Evolutionary conservation across 2,329 filamentous ascomycete species (phyloP).

Genomic region (Exophiala alcalophila): DNA sequence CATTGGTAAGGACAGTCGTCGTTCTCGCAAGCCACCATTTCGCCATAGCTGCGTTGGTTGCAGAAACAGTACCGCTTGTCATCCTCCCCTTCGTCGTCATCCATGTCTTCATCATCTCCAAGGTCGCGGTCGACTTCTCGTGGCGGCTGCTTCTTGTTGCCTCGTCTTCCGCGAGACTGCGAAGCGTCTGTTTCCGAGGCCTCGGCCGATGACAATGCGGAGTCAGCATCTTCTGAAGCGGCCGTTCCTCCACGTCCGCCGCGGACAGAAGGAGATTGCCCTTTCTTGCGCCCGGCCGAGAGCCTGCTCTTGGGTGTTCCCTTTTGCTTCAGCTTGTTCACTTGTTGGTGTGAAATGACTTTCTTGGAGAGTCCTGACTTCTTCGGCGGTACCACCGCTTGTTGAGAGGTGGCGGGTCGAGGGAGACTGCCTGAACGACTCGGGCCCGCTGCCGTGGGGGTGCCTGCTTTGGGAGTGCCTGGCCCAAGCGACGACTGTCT

Average conservation of each 20-base stretch:
- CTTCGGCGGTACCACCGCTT: slow-evolving; percentile 48
- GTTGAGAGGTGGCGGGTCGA: slow-evolving; percentile 33
- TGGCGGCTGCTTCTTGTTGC: slow-evolving; percentile 24
- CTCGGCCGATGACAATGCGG: slow-evolving; percentile 51
- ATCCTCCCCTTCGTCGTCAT: slow-evolving; percentile 54
- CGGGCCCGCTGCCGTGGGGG: slow-evolving; percentile 43
- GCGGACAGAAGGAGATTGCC: slow-evolving; percentile 40
- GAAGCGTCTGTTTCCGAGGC: slow-evolving; percentile 45
- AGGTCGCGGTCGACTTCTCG: slow-evolving; percentile 40
- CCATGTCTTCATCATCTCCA: slow-evolving; percentile 46
- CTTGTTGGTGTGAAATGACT: slow-evolving; percentile 34
- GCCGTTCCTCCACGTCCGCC: slow-evolving; percentile 36
- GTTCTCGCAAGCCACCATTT: slow-evolving; percentile 68
- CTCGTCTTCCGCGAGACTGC: slow-evolving; percentile 24
- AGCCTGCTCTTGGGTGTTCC: slow-evolving; percentile 40
- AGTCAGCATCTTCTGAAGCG: slow-evolving; percentile 50
- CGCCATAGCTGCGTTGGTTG: slow-evolving; percentile 62
- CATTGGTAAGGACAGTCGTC: slow-evolving; percentile 62
- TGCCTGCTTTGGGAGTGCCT: slow-evolving; percentile 61
- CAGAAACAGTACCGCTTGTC: slow-evolving; percentile 65
- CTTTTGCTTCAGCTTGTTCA: slow-evolving; percentile 37
- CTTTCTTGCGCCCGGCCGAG: slow-evolving; percentile 43
- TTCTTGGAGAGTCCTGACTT: slow-evolving; percentile 54
- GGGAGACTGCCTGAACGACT: slow-evolving; percentile 61
- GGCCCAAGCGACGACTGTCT: slow-evolving; percentile 61